Evolutionary conservation across 495 filamentous ascomycete species (phyloP), one percentile per base, ranked within the genome.

Genomic region (Aspergillus baeticus): DNA sequence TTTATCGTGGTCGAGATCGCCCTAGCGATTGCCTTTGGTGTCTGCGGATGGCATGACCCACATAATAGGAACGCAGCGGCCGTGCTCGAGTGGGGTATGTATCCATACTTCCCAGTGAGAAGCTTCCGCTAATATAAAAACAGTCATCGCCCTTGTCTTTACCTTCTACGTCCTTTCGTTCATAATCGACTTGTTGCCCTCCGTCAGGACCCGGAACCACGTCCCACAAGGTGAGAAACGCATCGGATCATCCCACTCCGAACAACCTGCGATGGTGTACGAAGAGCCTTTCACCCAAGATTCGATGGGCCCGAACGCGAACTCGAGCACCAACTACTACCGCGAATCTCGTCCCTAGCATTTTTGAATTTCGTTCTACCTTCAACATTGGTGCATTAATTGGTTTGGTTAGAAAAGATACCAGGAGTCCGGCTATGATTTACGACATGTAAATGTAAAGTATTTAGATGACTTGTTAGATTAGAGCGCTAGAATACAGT

Each of bases 91-190:
- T 97, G 92, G 92, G 58, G 77, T 80, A 68, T 45, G 69, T 65
- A 44, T 21, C 15, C 5, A 21, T 26, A 29, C 13, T 18, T 18
- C 18, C 36, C 15, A 43, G 3, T 1, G 3, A 33, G 5, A 20
- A 1, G 7, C 21, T 38, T 13, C 26, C 15, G 18, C 38, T 46
- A 34, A 52, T 26, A 38, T 21, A 15, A n/a, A n/a, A 35, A 29
- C 58, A 82, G 73, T 86, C 49, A 87, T 98, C 57, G 86, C 92
- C 20, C 86, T 98, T 61, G 77, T 97, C 58, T 98, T 96, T 74
- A 92, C 87, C 10, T 88, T 90, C 63, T 97, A 95, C 69, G 77
- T 96, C 38, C 81, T 96, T 44, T 91, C 89, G 36, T 98, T 96
- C 75, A 83, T 88, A 51, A 75, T 98, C 63, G 94, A 98, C 67